phyloP scores from a whole-genome alignment of 2,329 filamentous ascomycete species.

The Diaporthe destruens region DNA sequence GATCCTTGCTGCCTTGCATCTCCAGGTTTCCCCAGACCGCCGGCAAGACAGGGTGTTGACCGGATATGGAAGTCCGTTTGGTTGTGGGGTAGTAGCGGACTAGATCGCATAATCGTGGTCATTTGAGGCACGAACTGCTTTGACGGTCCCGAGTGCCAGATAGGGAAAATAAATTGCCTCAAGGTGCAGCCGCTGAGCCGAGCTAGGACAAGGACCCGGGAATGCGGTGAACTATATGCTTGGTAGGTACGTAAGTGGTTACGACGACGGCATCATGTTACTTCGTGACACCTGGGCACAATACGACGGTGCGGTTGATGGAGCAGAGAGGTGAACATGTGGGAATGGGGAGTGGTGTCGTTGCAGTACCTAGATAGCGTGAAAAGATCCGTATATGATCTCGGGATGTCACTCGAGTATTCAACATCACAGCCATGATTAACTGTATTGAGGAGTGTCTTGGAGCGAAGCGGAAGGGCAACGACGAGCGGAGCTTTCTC shows the following conservation, averaged over 20 bases:
- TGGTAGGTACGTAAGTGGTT: too few relatives aligned
- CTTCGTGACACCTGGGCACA: background rate
- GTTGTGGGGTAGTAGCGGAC: background rate
- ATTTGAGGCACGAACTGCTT: background rate
- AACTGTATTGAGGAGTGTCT: too few relatives aligned
- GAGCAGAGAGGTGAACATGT: background rate
- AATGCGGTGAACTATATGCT: too few relatives aligned
- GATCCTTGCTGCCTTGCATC: background rate
- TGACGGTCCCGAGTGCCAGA: background rate
- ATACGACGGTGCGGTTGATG: background rate
- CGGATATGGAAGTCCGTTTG: constrained; percentile 4
- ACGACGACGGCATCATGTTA: too few relatives aligned
- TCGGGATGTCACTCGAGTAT: too few relatives aligned
- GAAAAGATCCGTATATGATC: background rate
- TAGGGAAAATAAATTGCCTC: background rate
- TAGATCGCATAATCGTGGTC: background rate
- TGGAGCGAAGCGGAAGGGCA: too few relatives aligned
- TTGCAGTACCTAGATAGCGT: background rate
- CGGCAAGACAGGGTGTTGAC: background rate
- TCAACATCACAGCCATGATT: too few relatives aligned
- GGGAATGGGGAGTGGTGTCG: background rate
- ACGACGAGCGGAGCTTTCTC: too few relatives aligned
- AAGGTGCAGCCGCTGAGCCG: background rate
- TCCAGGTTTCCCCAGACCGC: background rate
- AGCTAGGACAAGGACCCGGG: background rate